These are phyloP conservation scores for Trametes hirsuta DNA, from an alignment of 1,284 basidiomycete species.

Conservation along the genomic window DNA sequence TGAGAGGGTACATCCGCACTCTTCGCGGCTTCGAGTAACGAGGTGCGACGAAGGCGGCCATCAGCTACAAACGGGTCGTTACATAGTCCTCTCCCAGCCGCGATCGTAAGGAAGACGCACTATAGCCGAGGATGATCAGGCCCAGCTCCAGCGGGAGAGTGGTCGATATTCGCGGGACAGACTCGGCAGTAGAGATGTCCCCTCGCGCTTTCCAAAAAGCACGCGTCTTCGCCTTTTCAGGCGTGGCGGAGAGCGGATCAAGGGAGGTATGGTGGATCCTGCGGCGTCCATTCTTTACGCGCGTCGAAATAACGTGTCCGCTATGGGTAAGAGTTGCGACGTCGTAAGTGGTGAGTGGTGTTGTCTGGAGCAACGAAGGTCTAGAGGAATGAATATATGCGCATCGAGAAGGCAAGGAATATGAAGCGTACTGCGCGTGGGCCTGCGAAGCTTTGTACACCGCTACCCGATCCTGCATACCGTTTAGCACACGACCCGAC, in stretches of 20 bases:
- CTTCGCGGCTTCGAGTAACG: slow-evolving; percentile 39
- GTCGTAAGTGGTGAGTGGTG: slow-evolving; percentile 17
- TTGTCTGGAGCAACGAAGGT: slow-evolving; percentile 15
- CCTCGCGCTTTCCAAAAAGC: slow-evolving; percentile 35
- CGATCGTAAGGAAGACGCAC: slow-evolving; percentile 41
- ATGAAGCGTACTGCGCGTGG: not conserved
- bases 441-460: slow-evolving; percentile 37
- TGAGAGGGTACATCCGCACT: slow-evolving; percentile 36
- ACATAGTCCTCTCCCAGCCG: not conserved
- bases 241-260: not conserved
- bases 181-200: slow-evolving; percentile 4
- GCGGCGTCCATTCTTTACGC: slow-evolving; percentile 27
- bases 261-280: slow-evolving; percentile 24
- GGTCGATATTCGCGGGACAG: slow-evolving; percentile 41
- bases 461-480: slow-evolving; percentile 47
- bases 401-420: not conserved
- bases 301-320: slow-evolving; percentile 26
- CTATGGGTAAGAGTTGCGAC: slow-evolving; percentile 12
- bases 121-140: slow-evolving; percentile 59
- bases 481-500: not conserved
- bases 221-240: slow-evolving; percentile 1
- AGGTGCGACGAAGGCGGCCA: slow-evolving; percentile 50
- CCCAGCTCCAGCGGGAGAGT: slow-evolving; percentile 62
- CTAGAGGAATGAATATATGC: slow-evolving; percentile 13
- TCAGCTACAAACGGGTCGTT: slow-evolving; percentile 49